phyloP scores from a whole-genome alignment of 139 green algal genomes.

The Chlamydomonas sp. region DNA sequence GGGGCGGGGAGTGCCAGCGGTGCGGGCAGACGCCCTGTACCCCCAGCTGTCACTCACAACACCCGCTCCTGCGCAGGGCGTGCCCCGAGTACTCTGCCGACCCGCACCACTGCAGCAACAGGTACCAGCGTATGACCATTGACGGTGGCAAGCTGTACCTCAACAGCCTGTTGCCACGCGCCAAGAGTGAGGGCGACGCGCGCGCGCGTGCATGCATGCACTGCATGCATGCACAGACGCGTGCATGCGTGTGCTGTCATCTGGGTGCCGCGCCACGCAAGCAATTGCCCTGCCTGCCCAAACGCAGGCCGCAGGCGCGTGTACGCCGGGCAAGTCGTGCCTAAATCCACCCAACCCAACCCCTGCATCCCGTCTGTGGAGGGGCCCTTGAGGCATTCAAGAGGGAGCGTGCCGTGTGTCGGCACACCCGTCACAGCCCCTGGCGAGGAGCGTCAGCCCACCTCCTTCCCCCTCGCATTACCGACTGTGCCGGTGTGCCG shows the following conservation, averaged over 20 bases:
- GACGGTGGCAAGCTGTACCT: background rate
- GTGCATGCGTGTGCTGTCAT: background rate
- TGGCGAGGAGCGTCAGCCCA: too few relatives aligned
- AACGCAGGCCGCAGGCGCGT: too few relatives aligned
- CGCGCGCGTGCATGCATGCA: background rate
- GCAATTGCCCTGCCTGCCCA: background rate
- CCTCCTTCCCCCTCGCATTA: too few relatives aligned
- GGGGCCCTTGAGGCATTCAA: too few relatives aligned
- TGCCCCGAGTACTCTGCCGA: background rate
- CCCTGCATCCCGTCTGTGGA: too few relatives aligned
- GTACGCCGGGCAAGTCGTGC: background rate
- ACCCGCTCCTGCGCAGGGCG: too few relatives aligned
- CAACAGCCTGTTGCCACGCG: background rate
- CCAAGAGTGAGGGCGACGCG: background rate
- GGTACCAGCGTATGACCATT: background rate
- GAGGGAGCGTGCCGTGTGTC: too few relatives aligned
- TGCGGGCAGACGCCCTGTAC: too few relatives aligned
- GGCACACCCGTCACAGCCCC: too few relatives aligned
- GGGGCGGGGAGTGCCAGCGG: too few relatives aligned
- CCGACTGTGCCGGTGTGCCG: background rate
- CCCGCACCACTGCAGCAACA: background rate
- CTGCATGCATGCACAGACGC: background rate
- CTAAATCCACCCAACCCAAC: background rate
- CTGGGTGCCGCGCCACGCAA: background rate
- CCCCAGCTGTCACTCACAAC: too few relatives aligned